Percentiles rank a stretch among this genome's conserved stretches.
Conservation (phyloP, 768 basidiomycete species). For the Podaxis carcinomalis region DNA sequence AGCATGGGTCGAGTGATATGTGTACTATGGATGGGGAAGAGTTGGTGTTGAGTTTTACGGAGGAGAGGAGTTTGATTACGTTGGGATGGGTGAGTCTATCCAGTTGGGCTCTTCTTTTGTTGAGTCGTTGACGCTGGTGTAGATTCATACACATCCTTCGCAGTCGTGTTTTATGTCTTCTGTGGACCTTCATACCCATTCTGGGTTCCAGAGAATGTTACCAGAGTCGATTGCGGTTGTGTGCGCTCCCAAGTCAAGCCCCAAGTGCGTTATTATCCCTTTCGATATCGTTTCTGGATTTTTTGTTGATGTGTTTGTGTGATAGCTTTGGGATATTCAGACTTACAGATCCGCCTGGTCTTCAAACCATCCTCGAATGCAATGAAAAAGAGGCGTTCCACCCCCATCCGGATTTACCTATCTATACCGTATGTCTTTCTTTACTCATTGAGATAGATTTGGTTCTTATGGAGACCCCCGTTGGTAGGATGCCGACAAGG, state of each 20-base stretch:
- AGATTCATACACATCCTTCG: conserved; percentile 93
- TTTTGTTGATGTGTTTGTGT: not conserved
- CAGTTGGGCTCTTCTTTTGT: not conserved
- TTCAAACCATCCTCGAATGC: conserved; percentile 69
- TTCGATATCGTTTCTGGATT: conserved; percentile 1
- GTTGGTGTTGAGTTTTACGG: conserved; percentile 79
- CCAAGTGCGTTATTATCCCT: conserved; percentile 46
- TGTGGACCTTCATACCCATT: conserved; percentile 88
- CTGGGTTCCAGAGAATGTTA: conserved; percentile 84
- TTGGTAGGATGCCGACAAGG: conserved; percentile 74
- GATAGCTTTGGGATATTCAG: conserved; percentile 76
- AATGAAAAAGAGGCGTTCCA: conserved; percentile 75
- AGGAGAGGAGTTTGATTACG: conserved; percentile 75
- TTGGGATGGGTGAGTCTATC: conserved; percentile 77
- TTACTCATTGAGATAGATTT: not conserved
- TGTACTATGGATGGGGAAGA: conserved; percentile 92
- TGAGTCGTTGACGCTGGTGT: not conserved
- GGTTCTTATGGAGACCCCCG: not conserved
- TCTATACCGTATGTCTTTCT: conserved; percentile 68
- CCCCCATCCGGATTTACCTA: conserved; percentile 78
- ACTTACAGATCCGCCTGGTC: conserved; percentile 83
- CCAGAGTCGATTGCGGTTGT: conserved; percentile 93
- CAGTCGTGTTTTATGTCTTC: conserved; percentile 96
- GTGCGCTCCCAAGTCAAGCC: conserved; percentile 76
- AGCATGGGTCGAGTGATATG: conserved; percentile 86